Conservation (phyloP, 192 early-diverging fungal species). For the Globomyces pollinis-pini region DNA sequence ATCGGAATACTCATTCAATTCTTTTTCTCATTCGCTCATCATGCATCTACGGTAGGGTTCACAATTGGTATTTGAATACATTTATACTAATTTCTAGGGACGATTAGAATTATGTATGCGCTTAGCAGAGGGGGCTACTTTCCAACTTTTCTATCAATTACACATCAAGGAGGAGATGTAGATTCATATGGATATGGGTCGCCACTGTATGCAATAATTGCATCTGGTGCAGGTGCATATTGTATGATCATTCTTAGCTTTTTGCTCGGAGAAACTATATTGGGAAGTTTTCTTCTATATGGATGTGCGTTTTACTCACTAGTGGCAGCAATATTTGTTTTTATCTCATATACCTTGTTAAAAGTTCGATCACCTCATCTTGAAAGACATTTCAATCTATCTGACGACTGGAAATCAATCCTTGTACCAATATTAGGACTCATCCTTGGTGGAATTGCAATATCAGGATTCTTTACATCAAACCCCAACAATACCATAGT, state of each 20-base stretch:
- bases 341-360: neutral
- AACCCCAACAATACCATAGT: neutral
- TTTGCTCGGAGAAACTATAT: neutral
- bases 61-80: neutral
- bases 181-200: neutral
- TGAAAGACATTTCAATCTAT: neutral
- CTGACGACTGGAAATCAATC: neutral
- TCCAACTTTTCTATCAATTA: neutral
- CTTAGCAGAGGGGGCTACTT: neutral
- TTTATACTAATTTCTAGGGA: too few relatives aligned
- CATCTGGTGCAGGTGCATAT: neutral
- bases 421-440: neutral
- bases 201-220: neutral
- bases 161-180: neutral
- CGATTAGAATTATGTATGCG: neutral
- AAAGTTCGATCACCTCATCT: neutral
- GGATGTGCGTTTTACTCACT: neutral
- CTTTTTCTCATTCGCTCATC: neutral
- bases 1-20: neutral
- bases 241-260: neutral
- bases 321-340: neutral
- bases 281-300: neutral
- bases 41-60: neutral
- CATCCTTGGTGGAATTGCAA: neutral
- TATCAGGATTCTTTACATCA: neutral